Base-by-base conservation (phyloP, 768 basidiomycete genomes). In the Mycena belliarum region DNA sequence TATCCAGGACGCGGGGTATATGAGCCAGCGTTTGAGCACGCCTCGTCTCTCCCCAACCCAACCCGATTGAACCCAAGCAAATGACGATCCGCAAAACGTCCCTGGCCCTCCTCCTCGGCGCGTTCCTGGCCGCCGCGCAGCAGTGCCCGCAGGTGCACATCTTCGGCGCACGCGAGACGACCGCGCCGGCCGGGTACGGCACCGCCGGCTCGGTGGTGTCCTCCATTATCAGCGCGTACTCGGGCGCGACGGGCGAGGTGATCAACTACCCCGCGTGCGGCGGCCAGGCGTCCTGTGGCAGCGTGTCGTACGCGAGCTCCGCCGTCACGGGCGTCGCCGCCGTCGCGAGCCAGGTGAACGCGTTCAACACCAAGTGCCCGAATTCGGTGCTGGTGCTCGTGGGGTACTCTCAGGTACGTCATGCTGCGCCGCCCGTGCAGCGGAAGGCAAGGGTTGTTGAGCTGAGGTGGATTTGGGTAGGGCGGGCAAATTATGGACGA, bases 231-330 rank as follows among this genome's bases (percentile, higher is more conserved):
- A 60, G 47, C 38, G 67, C 72, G 7, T 68, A 65, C 57, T 50
- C 72, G 3, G 72, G 72, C 10, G 48, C 72, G 11, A 73, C 72
- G 8, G 52, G 63, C 2, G 72, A 73, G 54, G 72, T 63, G 20
- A 73, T 73, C 64, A 70, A 63, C 62, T 73, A 73, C 58, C 72
- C 72, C n/a, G 72, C 72, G 20, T 73, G 72, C 45, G 72, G 71
- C 47, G 71, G 72, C 15, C 72, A 73, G 51, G 54, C 70, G 1
- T 64, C 64, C 4, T 72, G 72, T 53, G 72, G 72, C 35, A 60
- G 60, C 37, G 69, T 70, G 55, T 70, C 69, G 43, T 73, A 73
- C 49, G 71, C 72, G 46, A 65, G 59, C 63, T 72, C 70, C 16
- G 70, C 59, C 55, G 49, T 69, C 15, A 63, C 67, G 50, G 72